Conservation (phyloP, 176 grass and related monocot species). For the Poa pratensis region DNA sequence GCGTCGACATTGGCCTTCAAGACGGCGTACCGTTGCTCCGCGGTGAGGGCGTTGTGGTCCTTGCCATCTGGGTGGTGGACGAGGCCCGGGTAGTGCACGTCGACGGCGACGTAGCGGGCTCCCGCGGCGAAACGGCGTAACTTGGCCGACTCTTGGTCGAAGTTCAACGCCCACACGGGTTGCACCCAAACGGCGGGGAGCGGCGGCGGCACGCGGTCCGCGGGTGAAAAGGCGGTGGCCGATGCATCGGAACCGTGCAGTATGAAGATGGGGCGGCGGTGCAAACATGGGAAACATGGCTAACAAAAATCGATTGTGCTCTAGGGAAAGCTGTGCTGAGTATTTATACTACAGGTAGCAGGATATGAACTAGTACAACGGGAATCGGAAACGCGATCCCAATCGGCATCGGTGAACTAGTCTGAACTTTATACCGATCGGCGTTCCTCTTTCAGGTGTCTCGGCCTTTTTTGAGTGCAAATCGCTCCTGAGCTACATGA, state of each 20-base stretch:
- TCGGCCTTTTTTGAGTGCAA: no score
- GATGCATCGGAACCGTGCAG: neutral
- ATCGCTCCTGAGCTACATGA: no score
- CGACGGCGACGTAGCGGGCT: neutral
- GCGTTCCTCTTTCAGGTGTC: no score
- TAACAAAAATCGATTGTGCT: no score
- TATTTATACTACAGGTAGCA: no score
- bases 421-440: no score
- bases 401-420: no score
- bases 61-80: constrained; percentile 22
- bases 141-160: neutral
- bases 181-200: neutral
- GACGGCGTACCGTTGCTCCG: constrained; percentile 11
- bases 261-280: neutral
- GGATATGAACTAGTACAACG: no score
- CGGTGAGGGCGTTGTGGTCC: neutral
- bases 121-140: neutral
- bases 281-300: neutral
- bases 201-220: neutral
- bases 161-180: neutral
- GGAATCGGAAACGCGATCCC: no score
- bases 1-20: constrained; percentile 19
- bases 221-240: neutral
- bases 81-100: neutral
- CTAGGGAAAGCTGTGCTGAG: no score